These are phyloP conservation scores for Colletotrichum sp. DNA, from an alignment of 2,329 filamentous ascomycete species.

Conservation along the genomic window DNA sequence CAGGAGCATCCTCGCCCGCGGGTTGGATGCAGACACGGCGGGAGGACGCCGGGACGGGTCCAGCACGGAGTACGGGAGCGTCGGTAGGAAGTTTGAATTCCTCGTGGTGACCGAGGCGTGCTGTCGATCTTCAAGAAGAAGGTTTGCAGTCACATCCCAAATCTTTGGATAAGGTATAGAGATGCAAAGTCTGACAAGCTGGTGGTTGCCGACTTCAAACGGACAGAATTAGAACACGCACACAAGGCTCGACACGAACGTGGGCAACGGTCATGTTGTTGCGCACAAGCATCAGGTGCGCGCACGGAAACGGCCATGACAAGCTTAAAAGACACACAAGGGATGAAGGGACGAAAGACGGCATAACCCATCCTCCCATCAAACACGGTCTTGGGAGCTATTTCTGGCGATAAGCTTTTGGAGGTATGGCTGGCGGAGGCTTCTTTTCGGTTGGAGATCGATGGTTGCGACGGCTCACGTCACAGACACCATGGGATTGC, in stretches of 20 bases:
- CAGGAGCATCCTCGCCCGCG: not conserved
- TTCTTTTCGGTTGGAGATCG: conserved; percentile 5
- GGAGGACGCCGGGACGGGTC: not conserved
- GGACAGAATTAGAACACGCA: conserved; percentile 8
- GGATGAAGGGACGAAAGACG: conserved; percentile 1
- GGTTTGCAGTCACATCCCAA: not conserved
- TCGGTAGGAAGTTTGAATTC: conserved; percentile 1
- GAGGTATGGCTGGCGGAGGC: not conserved
- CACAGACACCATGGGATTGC: conserved; percentile 12
- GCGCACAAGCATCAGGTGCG: not conserved
- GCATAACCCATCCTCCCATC: not conserved
- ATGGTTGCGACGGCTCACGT: conserved; percentile 21
- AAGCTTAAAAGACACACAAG: conserved; percentile 18
- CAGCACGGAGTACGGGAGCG: not conserved
- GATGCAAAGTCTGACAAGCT: not conserved
- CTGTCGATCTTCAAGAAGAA: not conserved
- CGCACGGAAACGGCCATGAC: conserved; percentile 9
- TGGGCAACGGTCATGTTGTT: not conserved
- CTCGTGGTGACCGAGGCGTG: not conserved
- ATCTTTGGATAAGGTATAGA: not conserved
- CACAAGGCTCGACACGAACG: not conserved
- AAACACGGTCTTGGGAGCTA: not conserved
- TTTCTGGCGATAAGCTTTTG: conserved; percentile 20
- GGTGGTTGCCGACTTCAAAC: conserved; percentile 14
- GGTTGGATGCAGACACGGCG: not conserved